These are phyloP conservation scores for Pseudonitzschia multistriata DNA, from an alignment of 108 stramenopile genomes.

Conservation along the genomic window DNA sequence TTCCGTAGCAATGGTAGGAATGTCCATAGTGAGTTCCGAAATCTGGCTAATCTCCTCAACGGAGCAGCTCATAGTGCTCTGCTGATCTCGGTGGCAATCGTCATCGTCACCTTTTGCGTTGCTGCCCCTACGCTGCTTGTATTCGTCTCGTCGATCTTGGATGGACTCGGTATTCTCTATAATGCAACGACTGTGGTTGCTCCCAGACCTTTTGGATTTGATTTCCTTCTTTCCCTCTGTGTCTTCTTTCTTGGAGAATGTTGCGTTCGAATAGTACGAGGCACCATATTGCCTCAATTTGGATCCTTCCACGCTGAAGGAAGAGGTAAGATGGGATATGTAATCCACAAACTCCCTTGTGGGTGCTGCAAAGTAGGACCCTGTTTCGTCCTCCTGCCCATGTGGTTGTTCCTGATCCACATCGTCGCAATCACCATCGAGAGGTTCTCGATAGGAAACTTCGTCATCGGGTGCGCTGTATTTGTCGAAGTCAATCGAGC, in stretches of 20 bases:
- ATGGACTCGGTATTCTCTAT: conserved; percentile 15
- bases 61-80: conserved; percentile 1
- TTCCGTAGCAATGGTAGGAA: background rate
- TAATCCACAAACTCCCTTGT: background rate
- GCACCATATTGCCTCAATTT: background rate
- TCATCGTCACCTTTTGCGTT: background rate
- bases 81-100: background rate
- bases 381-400: no score
- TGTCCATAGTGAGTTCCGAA: conserved; percentile 16
- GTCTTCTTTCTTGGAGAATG: background rate
- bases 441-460: background rate
- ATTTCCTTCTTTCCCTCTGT: background rate
- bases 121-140: background rate
- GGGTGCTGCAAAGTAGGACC: background rate
- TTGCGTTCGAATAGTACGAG: background rate
- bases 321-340: background rate
- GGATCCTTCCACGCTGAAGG: conserved; percentile 7
- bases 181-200: conserved; percentile 11
- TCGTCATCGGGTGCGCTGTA: conserved; percentile 9
- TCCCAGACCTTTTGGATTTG: conserved; percentile 1
- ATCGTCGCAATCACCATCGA: background rate
- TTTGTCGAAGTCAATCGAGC: background rate
- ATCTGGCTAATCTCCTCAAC: conserved; percentile 17
- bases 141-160: conserved; percentile 12
- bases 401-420: background rate